These are phyloP conservation scores for Lactifluus hygrophoroides DNA, from an alignment of 768 basidiomycete genomes.

Conservation along the genomic window DNA sequence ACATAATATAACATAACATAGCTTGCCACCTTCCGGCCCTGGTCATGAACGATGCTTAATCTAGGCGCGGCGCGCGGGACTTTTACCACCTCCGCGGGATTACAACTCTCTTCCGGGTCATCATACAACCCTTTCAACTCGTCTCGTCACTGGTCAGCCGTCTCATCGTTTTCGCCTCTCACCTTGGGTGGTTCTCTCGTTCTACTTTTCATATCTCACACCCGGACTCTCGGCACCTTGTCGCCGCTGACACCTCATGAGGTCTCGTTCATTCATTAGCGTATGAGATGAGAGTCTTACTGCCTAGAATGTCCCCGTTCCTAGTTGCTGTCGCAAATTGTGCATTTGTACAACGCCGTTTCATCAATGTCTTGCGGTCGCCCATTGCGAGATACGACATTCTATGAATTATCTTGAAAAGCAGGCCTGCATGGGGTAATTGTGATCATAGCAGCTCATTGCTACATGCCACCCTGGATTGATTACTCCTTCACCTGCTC, in stretches of 20 bases:
- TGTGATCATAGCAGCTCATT: not conserved
- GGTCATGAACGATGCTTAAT: not conserved
- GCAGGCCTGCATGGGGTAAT: not conserved
- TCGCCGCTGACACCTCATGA: slow-evolving; percentile 1
- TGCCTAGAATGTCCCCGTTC: not conserved
- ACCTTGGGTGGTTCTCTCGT: not conserved
- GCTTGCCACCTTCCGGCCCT: not conserved
- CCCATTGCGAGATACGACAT: not conserved
- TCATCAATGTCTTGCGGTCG: slow-evolving; percentile 3
- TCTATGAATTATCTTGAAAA: not conserved
- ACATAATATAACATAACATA: not conserved
- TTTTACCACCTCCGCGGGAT: not conserved
- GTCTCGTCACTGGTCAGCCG: not conserved
- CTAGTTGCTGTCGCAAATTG: not conserved
- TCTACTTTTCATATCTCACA: not conserved
- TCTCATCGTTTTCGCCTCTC: not conserved
- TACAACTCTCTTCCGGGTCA: not conserved
- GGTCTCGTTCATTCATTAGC: slow-evolving; percentile 2
- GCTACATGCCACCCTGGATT: not conserved
- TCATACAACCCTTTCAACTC: not conserved
- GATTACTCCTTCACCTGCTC: not conserved
- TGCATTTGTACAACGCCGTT: slow-evolving; percentile 15
- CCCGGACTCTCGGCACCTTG: not conserved
- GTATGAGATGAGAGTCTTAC: not conserved
- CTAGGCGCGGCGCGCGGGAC: not conserved